phyloP scores from a whole-genome alignment of 345 rosid species.

The Gossypium herbaceum region DNA sequence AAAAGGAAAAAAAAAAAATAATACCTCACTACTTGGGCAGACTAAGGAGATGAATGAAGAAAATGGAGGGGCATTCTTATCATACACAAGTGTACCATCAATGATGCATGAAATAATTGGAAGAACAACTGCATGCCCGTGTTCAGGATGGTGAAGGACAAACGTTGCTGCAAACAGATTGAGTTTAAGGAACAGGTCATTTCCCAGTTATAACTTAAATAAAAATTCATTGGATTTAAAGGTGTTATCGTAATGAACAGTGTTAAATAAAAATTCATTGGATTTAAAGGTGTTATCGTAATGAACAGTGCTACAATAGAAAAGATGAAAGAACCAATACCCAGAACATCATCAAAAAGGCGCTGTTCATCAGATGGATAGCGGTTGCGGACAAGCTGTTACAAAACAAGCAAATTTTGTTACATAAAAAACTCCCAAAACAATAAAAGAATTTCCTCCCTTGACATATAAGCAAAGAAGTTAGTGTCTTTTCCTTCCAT shows the following conservation, averaged over 20 bases:
- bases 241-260: neutral
- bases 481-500: neutral
- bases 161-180: constrained; percentile 64
- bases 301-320: neutral
- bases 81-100: constrained; percentile 80
- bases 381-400: constrained; percentile 75
- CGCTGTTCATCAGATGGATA: constrained; percentile 80
- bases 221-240: neutral
- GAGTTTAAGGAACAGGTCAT: constrained; percentile 18
- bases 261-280: no score
- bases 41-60: constrained; percentile 92
- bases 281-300: neutral
- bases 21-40: constrained; percentile 78
- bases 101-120: constrained; percentile 91
- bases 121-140: constrained; percentile 92
- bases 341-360: constrained; percentile 90
- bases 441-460: neutral
- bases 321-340: constrained; percentile 37
- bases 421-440: neutral
- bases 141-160: constrained; percentile 98
- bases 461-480: neutral
- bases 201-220: neutral
- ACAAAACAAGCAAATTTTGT: constrained; percentile 20
- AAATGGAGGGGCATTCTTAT: constrained; percentile 69
- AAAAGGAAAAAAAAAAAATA: neutral